Evolutionary conservation across 208 protist genomes (phyloP), one percentile per base, ranked within the genome.

Genomic region (Strigomonas oncopelti): DNA sequence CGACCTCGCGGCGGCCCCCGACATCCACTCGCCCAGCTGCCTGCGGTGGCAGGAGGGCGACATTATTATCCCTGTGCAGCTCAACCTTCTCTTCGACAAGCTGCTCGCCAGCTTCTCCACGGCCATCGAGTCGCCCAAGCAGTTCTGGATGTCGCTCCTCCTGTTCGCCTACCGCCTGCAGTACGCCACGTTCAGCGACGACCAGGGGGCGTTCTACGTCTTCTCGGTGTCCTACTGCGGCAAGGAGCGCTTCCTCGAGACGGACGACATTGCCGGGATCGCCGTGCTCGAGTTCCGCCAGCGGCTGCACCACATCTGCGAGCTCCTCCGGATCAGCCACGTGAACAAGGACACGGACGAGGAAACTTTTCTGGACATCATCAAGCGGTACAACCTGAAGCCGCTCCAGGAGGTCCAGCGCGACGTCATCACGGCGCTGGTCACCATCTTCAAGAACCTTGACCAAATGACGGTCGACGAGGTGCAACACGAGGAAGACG

Each of bases 401-500:
- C 73, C 87, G 13, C 71, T 93, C 31, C 61, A 76, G 36, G 85
- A 83, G 18, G 70, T 67, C 5, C 87, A 93, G 65, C 74, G 84
- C 24, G 84, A 87, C 25, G 83, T 93, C 13, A 80, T 91, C 38
- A 84, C 80, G 52, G 74, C 75, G 4, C 77, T 93, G 24, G 81
- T 83, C 20, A 74, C 83, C 38, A 83, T 90, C 55, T 87, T 91
- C 59, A 82, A 85, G 56, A 88, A 85, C 58, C 65, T 82, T 34
- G 87, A 93, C 3, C 60, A 67, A 42, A 81, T 89, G 58, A 87
- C 77, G 0, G 83, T 80, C 0, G 78, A 88, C 38, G 87, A 90
- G 69, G 84, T 93, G 46, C 82, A 88, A 60, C 84, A 93, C 61
- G 84, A 91, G 27, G 87, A 91, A 28, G 87, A 93, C 54, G 87